Percentiles rank a stretch among this genome's conserved stretches.
Evolutionary conservation across 2,329 filamentous ascomycete genomes (phyloP).

Genomic region (Arthroderma uncinatum): DNA sequence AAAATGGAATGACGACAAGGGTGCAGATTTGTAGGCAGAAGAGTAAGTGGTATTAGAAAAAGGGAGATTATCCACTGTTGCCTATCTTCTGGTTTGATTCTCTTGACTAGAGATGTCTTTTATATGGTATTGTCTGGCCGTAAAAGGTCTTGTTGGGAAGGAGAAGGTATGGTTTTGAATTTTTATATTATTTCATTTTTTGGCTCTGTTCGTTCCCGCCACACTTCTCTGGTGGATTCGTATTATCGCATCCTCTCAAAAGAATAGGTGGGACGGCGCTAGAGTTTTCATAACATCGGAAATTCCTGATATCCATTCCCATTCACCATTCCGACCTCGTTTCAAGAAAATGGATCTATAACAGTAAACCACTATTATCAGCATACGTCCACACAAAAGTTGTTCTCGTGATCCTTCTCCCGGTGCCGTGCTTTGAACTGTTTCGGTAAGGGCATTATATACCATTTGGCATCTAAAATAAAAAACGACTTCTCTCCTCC

Average conservation of each 20-base stretch:
- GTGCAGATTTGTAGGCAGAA: neutral
- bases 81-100: neutral
- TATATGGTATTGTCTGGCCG: neutral
- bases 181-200: slow-evolving; percentile 4
- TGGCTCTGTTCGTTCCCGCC: neutral
- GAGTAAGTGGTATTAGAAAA: neutral
- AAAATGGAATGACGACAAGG: neutral
- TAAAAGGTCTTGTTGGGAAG: neutral
- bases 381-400: neutral
- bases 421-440: neutral
- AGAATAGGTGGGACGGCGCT: neutral
- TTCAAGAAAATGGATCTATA: neutral
- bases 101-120: neutral
- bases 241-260: neutral
- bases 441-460: neutral
- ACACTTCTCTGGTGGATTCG: neutral
- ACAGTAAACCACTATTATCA: neutral
- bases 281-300: slow-evolving; percentile 1
- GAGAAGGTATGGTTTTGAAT: neutral
- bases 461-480: slow-evolving; percentile 4
- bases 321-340: neutral
- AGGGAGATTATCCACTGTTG: neutral
- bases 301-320: neutral
- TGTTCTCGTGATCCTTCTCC: neutral
- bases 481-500: neutral